phyloP scores from a whole-genome alignment of 768 basidiomycete species.

The Punctularia strigosozonata region DNA sequence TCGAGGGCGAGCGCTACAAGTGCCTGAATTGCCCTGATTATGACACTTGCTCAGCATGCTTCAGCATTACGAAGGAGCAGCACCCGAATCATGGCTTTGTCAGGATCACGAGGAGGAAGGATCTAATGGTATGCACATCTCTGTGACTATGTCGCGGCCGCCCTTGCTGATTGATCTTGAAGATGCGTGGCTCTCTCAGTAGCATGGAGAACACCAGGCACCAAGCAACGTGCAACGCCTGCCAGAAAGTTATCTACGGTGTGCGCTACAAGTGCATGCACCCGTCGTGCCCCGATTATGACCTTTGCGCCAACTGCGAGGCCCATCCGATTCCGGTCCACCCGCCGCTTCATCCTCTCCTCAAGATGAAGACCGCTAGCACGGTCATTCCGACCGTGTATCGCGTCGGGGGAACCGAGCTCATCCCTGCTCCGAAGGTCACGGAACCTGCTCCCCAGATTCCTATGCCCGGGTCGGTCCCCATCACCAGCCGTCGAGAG shows the following conservation, averaged over 20 bases:
- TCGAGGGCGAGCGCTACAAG: constrained; percentile 75
- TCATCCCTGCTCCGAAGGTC: background rate
- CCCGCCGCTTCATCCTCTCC: constrained; percentile 53
- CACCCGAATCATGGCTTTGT: constrained; percentile 73
- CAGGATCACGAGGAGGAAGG: constrained; percentile 37
- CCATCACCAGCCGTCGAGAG: too few species aligned
- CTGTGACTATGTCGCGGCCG: background rate
- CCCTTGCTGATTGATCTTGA: background rate
- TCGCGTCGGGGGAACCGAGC: constrained; percentile 13
- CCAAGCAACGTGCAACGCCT: constrained; percentile 53
- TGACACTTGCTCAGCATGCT: constrained; percentile 65
- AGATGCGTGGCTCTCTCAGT: constrained; percentile 19
- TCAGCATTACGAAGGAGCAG: constrained; percentile 60
- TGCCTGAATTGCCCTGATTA: constrained; percentile 76
- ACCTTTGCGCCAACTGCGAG: constrained; percentile 72
- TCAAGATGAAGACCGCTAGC: constrained; percentile 56
- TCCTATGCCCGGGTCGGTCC: background rate
- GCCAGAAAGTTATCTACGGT: constrained; percentile 42
- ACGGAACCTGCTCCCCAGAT: background rate
- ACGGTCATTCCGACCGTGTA: constrained; percentile 33
- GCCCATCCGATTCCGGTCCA: constrained; percentile 70
- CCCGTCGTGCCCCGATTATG: constrained; percentile 64
- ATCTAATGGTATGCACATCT: constrained; percentile 43
- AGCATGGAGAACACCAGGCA: constrained; percentile 28
- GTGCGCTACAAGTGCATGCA: constrained; percentile 83